Evolutionary conservation across 139 green algal species (phyloP), one percentile per base, ranked within the genome.

Genomic region (Chlorella sorokiniana): DNA sequence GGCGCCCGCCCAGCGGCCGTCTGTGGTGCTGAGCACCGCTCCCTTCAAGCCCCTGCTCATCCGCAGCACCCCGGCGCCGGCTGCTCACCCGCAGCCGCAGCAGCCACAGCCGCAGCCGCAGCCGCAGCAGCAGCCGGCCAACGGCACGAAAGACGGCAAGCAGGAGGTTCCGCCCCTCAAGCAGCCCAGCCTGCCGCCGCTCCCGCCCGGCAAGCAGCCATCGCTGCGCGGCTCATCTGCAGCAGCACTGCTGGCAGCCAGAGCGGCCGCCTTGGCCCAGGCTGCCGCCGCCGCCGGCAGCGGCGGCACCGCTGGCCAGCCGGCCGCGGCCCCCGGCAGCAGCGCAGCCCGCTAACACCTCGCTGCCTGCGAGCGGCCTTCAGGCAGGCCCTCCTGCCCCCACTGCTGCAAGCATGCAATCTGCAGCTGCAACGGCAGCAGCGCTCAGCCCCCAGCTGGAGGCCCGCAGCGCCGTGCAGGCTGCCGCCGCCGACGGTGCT

Each of bases 11-110:
- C 61, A 33, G 61, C 61, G 11, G 29, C 27, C 61, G 25, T 16
- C 29, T 11, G 61, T 68, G 61, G 64, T 44, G 64, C 18, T 71
- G 33, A 44, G 35, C n/a, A 29, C 29, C 8, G 35, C 61, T n/a
- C 61, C 64, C 20, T 44, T 44, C 33, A 42, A 71, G 64, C 64
- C 64, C 20, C 33, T 71, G 64, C 33, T 71, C 64, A 71, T 71
- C 31, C 64, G 64, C 64, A 68, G 61, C 61, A 68, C 61, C 8
- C 61, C 61, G 11, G 61, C 25, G 25, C 8, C 25, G 27, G 20
- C 27, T 68, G 29, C 20, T 14, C 61, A 68, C 11, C 48, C 48
- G 16, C 22, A 29, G 56, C 10, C 16, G 56, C 56, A 65, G 56
- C 16, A 22, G 18, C 48, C 48, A 68, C 20, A 71, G 35, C n/a